phyloP scores from a whole-genome alignment of 225 moss, liverwort and hornwort genomes.

The Bryum argenteum region DNA sequence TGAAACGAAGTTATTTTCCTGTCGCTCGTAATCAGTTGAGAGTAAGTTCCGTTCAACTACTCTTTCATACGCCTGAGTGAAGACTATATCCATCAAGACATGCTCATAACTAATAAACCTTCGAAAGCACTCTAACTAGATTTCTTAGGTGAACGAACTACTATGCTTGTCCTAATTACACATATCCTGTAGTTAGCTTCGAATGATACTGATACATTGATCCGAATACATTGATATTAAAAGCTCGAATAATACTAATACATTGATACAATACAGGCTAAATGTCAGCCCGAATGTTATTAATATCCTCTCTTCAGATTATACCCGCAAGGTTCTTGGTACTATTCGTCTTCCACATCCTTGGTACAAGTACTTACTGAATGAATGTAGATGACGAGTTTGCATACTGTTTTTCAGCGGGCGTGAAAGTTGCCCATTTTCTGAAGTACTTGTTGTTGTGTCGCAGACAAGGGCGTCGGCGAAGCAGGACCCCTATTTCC shows the following conservation, averaged over 20 bases:
- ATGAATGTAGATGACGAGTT: too few species aligned
- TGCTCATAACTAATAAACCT: background rate
- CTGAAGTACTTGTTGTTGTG: slow-evolving; percentile 1
- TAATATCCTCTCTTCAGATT: too few species aligned
- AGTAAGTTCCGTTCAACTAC: slow-evolving; percentile 33
- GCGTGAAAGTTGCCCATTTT: background rate
- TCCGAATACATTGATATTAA: too few species aligned
- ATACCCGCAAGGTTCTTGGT: too few species aligned
- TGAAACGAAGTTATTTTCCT: slow-evolving; percentile 55
- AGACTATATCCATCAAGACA: background rate
- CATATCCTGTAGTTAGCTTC: background rate
- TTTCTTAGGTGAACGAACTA: background rate
- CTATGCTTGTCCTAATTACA: background rate
- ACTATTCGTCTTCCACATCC: too few species aligned
- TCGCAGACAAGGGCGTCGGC: slow-evolving; percentile 51
- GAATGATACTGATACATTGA: too few species aligned
- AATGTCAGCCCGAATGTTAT: too few species aligned
- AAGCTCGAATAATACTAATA: too few species aligned
- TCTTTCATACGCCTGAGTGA: background rate
- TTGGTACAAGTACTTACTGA: too few species aligned
- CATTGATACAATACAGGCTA: too few species aligned
- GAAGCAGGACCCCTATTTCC: slow-evolving; percentile 68
- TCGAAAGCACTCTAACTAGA: background rate
- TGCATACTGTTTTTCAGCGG: background rate
- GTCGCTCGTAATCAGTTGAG: slow-evolving; percentile 49